Percentiles rank a stretch among this genome's conserved stretches.
Evolutionary conservation across 345 rosid genomes (phyloP).

Genomic region (Gynandropsis gynandra): DNA sequence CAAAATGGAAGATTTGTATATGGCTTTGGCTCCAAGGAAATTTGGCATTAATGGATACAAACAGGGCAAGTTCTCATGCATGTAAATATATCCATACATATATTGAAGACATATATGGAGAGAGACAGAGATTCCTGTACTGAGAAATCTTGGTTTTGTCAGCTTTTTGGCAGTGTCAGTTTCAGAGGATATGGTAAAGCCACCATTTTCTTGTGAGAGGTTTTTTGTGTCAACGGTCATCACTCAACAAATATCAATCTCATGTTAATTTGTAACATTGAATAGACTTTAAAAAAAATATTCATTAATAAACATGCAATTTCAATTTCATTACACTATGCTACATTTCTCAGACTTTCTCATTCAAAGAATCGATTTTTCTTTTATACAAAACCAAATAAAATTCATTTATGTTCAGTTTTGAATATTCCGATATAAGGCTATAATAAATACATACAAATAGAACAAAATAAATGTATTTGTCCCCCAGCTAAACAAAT

Average conservation of each 20-base stretch:
- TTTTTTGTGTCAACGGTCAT: slow-evolving; percentile 28
- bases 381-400: too few species aligned
- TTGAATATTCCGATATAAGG: too few species aligned
- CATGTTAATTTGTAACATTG: slow-evolving; percentile 6
- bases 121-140: slow-evolving; percentile 1
- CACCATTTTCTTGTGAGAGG: slow-evolving; percentile 28
- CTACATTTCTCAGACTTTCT: too few species aligned
- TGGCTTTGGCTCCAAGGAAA: slow-evolving; percentile 2
- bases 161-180: slow-evolving; percentile 22
- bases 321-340: too few species aligned
- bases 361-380: too few species aligned
- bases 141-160: slow-evolving; percentile 22
- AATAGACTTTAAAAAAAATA: not conserved
- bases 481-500: too few species aligned
- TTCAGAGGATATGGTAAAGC: slow-evolving; percentile 13
- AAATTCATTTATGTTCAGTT: too few species aligned
- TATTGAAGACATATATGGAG: slow-evolving; percentile 27
- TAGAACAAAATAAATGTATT: too few species aligned
- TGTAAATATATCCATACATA: slow-evolving; percentile 7
- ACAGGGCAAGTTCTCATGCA: not conserved
- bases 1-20: slow-evolving; percentile 3
- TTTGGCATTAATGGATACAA: slow-evolving; percentile 18
- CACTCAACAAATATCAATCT: slow-evolving; percentile 11
- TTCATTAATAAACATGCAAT: too few species aligned
- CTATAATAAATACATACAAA: too few species aligned